Percentiles rank a stretch among this genome's conserved stretches.
These are phyloP conservation scores for Oryza glumipatula DNA, from an alignment of 176 grass and related monocot species.

Conservation along the genomic window DNA sequence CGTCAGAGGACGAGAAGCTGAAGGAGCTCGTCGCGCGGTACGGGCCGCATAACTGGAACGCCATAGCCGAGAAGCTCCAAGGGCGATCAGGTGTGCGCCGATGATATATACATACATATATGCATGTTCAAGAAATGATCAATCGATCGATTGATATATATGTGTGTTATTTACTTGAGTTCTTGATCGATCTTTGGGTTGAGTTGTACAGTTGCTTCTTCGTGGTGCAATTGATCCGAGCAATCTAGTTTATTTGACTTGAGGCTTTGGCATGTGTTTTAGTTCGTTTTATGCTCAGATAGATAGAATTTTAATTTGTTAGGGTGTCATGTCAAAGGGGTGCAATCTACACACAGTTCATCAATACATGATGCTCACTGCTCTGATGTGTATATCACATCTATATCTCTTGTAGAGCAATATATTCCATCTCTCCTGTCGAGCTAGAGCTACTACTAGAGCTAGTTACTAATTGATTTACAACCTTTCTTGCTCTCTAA, in stretches of 20 bases:
- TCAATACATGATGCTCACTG: conserved; percentile 22
- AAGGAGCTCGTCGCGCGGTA: conserved; percentile 75
- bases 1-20: conserved; percentile 84
- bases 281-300: conserved; percentile 26
- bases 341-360: conserved; percentile 13
- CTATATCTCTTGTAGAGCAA: conserved; percentile 51
- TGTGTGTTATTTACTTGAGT: neutral
- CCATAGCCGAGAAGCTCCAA: conserved; percentile 90
- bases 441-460: neutral
- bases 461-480: neutral
- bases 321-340: conserved; percentile 55
- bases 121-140: neutral
- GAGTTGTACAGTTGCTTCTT: neutral
- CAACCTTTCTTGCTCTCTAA: conserved; percentile 49
- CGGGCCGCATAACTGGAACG: conserved; percentile 93
- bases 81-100: conserved; percentile 79
- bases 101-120: neutral
- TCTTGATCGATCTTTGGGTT: neutral
- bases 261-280: conserved; percentile 15
- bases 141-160: neutral
- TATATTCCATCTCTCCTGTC: conserved; percentile 17
- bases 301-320: conserved; percentile 57
- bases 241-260: conserved; percentile 45
- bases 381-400: conserved; percentile 48
- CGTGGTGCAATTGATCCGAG: neutral